Base-by-base conservation (phyloP, 805 yeast species). In the Candida chauliodis region DNA sequence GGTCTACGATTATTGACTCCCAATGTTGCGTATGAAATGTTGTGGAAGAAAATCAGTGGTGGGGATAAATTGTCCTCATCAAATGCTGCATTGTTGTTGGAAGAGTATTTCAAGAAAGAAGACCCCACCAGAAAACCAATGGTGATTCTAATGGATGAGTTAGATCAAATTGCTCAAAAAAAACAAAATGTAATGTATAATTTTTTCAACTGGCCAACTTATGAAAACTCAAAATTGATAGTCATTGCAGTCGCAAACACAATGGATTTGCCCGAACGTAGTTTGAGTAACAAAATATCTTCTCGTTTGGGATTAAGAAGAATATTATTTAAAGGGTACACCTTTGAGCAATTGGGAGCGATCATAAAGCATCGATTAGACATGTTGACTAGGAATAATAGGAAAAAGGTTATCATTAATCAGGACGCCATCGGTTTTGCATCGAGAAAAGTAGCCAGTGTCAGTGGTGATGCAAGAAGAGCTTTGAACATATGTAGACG, bases 121-220 rank as follows among this genome's bases (percentile, higher is more conserved):
- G 59, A 38, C 52, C 67, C 15, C 34, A 44, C 57, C 61, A 44
- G 58, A 26, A 66, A 69, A 28, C 84, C 90, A 1, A 63, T 84
- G 37, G 84, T 93, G 7, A 83, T 88, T 0, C 63, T 93, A 33
- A 66, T 93, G 60, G 99, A 93, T 61, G 99, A 93, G 57, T 68
- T 93, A 42, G 99, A 93, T 60, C 97, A 93, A 54, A 71, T 93
- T 36, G 90, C 89, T 8, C 81, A 90, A 1, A 79, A 76, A 38
- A 81, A 79, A 41, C 96, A 88, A 55, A 78, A 79, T 31, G 90
- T 91, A 24, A 81, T 91, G 83, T 93, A 93, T 65, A 93, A 93
- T 58, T 88, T 93, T 55, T 89, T 93, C 71, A 93, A 93, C 61
- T 93, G 99, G 99, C 96, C 99, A 4, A 79, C 95, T 0, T 79